A percentile compares a stretch with the other conserved stretches of the same genome.
Conservation (phyloP, 495 filamentous ascomycete genomes). For the Penicillium mononematosum region DNA sequence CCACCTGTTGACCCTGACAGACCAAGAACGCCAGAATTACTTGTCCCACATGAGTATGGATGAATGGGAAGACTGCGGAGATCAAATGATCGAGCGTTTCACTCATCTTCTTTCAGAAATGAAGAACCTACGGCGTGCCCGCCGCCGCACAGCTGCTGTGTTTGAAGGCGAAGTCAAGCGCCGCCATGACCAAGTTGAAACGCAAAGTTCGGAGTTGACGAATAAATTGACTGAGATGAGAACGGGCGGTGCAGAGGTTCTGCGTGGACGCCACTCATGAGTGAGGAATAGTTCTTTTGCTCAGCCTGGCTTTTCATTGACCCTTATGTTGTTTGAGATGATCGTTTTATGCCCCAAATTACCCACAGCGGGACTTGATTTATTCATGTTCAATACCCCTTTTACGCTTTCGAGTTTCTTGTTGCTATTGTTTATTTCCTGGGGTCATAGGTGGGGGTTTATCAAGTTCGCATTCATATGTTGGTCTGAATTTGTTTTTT, state of each 20-base stretch:
- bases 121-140: conserved; percentile 60
- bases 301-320: not conserved
- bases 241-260: conserved; percentile 41
- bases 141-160: conserved; percentile 59
- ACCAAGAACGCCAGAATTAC: conserved; percentile 57
- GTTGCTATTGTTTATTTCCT: conserved; percentile 1
- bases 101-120: conserved; percentile 59
- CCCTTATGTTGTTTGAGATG: conserved; percentile 9
- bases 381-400: conserved; percentile 23
- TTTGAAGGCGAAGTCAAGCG: conserved; percentile 69
- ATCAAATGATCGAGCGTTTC: conserved; percentile 74
- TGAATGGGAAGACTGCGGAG: conserved; percentile 82
- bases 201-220: conserved; percentile 37
- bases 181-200: conserved; percentile 45
- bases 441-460: not conserved
- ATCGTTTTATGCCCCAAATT: conserved; percentile 8
- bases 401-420: conserved; percentile 1
- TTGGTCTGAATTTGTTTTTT: not conserved
- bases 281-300: not conserved
- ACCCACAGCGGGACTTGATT: conserved; percentile 7
- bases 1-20: conserved; percentile 29
- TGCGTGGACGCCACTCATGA: conserved; percentile 41
- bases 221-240: conserved; percentile 45
- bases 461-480: not conserved
- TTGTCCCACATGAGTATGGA: conserved; percentile 61